A percentile compares a stretch with the other conserved stretches of the same genome.
Conservation (phyloP, 192 early-diverging fungal genomes). For the Coemansia sp. region DNA sequence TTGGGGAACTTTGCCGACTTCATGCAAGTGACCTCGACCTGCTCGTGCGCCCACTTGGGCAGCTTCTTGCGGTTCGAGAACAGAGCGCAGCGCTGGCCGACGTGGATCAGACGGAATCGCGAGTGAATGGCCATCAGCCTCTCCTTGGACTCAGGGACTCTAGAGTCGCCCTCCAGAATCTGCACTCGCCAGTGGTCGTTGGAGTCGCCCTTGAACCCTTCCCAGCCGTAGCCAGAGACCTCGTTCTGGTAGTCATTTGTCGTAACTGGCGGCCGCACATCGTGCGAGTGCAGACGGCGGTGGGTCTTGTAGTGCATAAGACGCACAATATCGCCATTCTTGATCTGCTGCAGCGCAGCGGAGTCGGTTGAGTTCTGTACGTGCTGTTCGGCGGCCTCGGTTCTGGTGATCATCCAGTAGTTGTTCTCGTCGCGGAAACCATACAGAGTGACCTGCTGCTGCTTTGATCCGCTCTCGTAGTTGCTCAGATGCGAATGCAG, state of each 20-base stretch:
- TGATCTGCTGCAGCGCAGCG: slow-evolving; percentile 44
- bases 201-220: slow-evolving; percentile 75
- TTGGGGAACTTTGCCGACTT: slow-evolving; percentile 67
- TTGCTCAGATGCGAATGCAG: slow-evolving; percentile 65
- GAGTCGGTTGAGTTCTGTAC: slow-evolving; percentile 40
- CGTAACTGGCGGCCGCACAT: slow-evolving; percentile 65
- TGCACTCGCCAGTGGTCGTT: slow-evolving; percentile 93
- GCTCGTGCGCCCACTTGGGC: slow-evolving; percentile 91
- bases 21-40: slow-evolving; percentile 93
- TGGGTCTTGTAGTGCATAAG: slow-evolving; percentile 65
- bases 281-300: slow-evolving; percentile 73
- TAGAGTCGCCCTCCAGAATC: slow-evolving; percentile 61
- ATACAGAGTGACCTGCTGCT: slow-evolving; percentile 81
- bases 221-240: slow-evolving; percentile 70
- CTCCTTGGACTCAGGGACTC: slow-evolving; percentile 53
- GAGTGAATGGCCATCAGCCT: slow-evolving; percentile 62
- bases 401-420: slow-evolving; percentile 62
- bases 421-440: slow-evolving; percentile 86
- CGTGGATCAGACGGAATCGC: slow-evolving; percentile 75
- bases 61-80: slow-evolving; percentile 77
- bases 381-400: slow-evolving; percentile 24
- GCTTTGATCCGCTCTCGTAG: slow-evolving; percentile 65
- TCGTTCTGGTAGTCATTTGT: slow-evolving; percentile 74
- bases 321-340: slow-evolving; percentile 74
- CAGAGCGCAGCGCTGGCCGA: slow-evolving; percentile 73